Base-by-base conservation (phyloP, 2,329 filamentous ascomycete species). In the Lachnellula occidentalis region DNA sequence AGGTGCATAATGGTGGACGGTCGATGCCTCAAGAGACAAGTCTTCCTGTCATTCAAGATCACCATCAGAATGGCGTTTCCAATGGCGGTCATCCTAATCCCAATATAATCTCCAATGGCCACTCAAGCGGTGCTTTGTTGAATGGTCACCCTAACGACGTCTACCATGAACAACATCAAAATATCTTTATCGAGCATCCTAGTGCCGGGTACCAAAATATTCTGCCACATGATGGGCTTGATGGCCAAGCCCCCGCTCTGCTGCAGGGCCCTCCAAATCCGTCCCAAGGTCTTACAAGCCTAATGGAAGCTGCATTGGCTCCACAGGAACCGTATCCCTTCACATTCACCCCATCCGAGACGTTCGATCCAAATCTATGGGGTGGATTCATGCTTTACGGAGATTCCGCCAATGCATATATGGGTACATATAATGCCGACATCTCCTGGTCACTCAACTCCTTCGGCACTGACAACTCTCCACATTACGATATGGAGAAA, bases 341-440 rank as follows among this genome's bases (percentile, higher is more conserved):
- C 22, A 56, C 58, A 9, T 61, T 61, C 27, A 56, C 58, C 3
- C 61, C 61, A 5, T 48, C 54, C 1, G 60, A 64, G 12, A 62
- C 58, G 24, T 54, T 61, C 17, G 60, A 61, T 19, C 62, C 63
- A 1, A 49, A 45, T 7, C 46, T 56, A 19, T 67, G 65, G 65
- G 59, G 61, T 55, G 65, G 63, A 3, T 67, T 66, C 50, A 64
- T 66, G 61, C 50, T 58, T 43, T 59, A 60, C 41, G 61, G 58
- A 7, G 61, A 65, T 22, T 58, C 47, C 9, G 43, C 59, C 4
- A 62, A 42, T 45, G 49, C 59, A 12, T 64, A 64, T 37, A 65
- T 65, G 63, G 65, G 65, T 34, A 53, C 65, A 5, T 67, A 67
- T 49, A 62, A 66, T 57, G 64, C 63, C 9, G 63, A 66, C 51